phyloP scores from a whole-genome alignment of 208 protist genomes.

The Eutreptiella sp. region DNA sequence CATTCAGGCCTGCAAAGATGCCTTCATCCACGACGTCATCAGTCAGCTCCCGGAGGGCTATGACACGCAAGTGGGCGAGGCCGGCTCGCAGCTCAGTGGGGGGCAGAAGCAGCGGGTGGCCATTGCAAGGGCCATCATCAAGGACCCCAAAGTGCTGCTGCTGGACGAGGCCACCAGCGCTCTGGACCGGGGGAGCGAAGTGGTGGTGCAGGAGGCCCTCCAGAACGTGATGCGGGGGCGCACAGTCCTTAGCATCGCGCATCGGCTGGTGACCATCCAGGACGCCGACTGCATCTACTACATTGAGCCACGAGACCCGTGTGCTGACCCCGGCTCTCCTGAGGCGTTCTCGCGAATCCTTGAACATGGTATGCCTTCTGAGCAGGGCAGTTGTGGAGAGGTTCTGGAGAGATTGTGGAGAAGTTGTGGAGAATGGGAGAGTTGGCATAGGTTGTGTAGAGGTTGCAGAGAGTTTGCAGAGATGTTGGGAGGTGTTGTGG shows the following conservation, averaged over 20 bases:
- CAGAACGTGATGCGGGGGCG: not conserved
- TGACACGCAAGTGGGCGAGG: constrained; percentile 38
- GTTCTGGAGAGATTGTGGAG: no score
- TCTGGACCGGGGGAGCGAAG: constrained; percentile 53
- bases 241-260: constrained; percentile 48
- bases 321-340: no score
- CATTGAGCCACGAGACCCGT: no score
- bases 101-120: constrained; percentile 52
- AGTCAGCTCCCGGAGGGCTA: constrained; percentile 36
- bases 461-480: no score
- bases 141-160: constrained; percentile 41
- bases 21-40: constrained; percentile 42
- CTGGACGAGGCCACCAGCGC: constrained; percentile 53
- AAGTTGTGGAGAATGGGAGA: no score
- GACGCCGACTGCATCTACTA: constrained; percentile 46
- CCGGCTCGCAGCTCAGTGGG: constrained; percentile 36
- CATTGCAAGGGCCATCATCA: constrained; percentile 43
- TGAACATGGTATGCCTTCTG: no score
- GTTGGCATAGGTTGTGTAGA: no score
- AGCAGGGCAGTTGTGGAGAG: no score
- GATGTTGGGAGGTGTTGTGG: no score
- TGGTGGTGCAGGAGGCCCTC: constrained; percentile 20
- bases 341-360: no score
- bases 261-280: constrained; percentile 48
- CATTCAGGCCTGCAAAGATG: constrained; percentile 37